phyloP scores from a whole-genome alignment of 1,284 basidiomycete species.

The Heterobasidion occidentale region DNA sequence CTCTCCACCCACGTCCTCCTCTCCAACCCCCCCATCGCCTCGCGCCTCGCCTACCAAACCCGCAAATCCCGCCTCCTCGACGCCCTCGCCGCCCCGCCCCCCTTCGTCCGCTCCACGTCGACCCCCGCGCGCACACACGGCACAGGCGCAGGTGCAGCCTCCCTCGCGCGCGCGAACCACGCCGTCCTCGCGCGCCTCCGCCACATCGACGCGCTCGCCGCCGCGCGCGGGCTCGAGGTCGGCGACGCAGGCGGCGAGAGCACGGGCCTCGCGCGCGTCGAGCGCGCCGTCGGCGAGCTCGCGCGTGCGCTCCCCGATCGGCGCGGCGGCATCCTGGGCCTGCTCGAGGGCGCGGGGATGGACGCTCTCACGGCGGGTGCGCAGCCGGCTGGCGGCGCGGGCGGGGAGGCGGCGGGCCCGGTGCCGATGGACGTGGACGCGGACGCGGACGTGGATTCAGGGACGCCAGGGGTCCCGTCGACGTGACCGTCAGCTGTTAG shows the following conservation, averaged over 20 bases:
- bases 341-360: constrained; percentile 37
- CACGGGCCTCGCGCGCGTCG: constrained; percentile 41
- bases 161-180: constrained; percentile 30
- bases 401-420: background rate
- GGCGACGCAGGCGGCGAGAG: constrained; percentile 34
- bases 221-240: constrained; percentile 30
- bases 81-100: constrained; percentile 6
- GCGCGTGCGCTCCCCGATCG: constrained; percentile 2
- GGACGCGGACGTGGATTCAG: too few relatives aligned
- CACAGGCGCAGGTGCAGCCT: constrained; percentile 9
- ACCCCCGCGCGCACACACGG: background rate
- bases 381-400: too few relatives aligned
- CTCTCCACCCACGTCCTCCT: constrained; percentile 28
- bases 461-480: background rate
- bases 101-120: background rate
- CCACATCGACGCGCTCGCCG: constrained; percentile 40
- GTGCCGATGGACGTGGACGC: background rate
- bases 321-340: constrained; percentile 29
- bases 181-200: constrained; percentile 44
- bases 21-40: constrained; percentile 25
- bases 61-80: constrained; percentile 34
- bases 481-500: background rate
- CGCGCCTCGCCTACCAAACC: constrained; percentile 29
- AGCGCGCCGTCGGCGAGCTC: constrained; percentile 35
- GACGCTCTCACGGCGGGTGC: background rate